A percentile compares a stretch with the other conserved stretches of the same genome.
Conservation (phyloP, 2,329 filamentous ascomycete species). For the Fusarium sp. region DNA sequence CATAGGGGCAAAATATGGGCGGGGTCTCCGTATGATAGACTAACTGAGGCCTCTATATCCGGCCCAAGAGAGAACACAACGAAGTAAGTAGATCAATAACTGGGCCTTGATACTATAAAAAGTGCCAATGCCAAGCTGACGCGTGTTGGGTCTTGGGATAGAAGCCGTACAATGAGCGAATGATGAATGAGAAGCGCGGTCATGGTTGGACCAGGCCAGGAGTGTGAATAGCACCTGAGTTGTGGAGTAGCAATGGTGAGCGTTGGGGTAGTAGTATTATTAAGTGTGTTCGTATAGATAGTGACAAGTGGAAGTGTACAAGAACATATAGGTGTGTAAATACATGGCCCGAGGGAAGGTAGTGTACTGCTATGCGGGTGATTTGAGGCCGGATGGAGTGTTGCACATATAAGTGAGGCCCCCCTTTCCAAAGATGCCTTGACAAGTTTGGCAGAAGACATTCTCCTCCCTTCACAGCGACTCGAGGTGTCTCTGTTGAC, state of each 20-base stretch:
- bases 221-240: constrained; percentile 8
- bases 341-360: constrained; percentile 36
- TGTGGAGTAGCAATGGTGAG: constrained; percentile 19
- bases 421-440: not conserved
- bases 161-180: not conserved
- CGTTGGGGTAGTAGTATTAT: constrained; percentile 32
- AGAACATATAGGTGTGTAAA: constrained; percentile 37
- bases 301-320: constrained; percentile 36
- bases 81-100: constrained; percentile 8
- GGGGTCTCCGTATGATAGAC: constrained; percentile 7
- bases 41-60: not conserved
- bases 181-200: not conserved
- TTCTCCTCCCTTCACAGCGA: not conserved
- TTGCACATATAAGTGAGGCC: constrained; percentile 25
- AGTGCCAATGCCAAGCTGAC: not conserved
- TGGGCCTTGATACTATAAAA: constrained; percentile 3
- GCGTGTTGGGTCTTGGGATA: not conserved
- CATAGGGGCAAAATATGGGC: constrained; percentile 19
- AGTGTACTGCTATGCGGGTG: constrained; percentile 26
- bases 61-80: not conserved
- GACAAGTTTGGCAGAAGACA: constrained; percentile 2
- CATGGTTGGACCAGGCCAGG: not conserved
- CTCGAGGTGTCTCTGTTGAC: not conserved
- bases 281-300: constrained; percentile 36
- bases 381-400: constrained; percentile 23